phyloP scores from a whole-genome alignment of 164 flowering plant genomes.

The Umbellularia californica region DNA sequence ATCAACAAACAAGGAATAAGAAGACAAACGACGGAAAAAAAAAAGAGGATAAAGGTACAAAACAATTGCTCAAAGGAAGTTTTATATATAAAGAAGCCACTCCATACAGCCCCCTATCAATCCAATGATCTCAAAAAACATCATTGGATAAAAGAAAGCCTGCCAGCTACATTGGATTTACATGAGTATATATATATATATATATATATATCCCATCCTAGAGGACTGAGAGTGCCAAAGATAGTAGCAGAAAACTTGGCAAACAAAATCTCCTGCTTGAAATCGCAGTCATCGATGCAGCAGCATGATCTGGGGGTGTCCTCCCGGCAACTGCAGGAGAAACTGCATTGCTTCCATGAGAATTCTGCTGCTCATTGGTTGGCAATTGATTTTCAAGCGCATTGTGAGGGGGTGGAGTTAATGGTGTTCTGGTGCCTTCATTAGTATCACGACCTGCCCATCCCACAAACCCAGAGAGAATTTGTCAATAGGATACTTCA shows the following conservation, averaged over 20 bases:
- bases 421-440: conserved; percentile 19
- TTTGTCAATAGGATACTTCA: not conserved
- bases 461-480: not conserved
- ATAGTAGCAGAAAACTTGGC: conserved; percentile 19
- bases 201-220: not conserved
- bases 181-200: not conserved
- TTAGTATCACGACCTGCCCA: conserved; percentile 55
- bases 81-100: not conserved
- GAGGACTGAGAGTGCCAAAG: conserved; percentile 3
- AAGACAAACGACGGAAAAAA: no score
- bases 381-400: conserved; percentile 61
- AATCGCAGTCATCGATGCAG: conserved; percentile 29
- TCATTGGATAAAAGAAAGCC: conserved; percentile 18
- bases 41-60: not conserved
- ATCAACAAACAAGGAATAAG: not conserved
- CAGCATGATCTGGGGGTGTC: conserved; percentile 50
- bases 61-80: not conserved
- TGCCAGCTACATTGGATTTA: not conserved
- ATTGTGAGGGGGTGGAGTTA: conserved; percentile 37
- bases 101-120: conserved; percentile 8
- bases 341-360: conserved; percentile 47
- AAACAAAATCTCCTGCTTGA: conserved; percentile 10
- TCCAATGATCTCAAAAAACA: conserved; percentile 20
- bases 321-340: conserved; percentile 82
- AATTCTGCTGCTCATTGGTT: conserved; percentile 64